Evolutionary conservation across 139 green algal species (phyloP).

Genomic region (Chlorella vulgaris): DNA sequence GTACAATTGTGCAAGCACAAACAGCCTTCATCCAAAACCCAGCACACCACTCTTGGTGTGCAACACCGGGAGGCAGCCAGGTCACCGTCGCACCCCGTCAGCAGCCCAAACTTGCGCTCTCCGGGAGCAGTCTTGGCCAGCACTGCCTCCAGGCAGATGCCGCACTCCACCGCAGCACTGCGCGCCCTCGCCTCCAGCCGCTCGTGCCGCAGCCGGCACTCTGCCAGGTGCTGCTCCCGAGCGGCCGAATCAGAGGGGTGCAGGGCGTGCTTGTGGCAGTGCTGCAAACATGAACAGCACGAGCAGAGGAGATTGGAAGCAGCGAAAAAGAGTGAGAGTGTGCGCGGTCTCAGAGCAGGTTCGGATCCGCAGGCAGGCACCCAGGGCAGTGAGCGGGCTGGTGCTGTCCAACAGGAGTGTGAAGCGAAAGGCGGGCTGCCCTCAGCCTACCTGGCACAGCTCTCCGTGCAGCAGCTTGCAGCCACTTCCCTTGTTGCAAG

Average conservation of each 20-base stretch:
- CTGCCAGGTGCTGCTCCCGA: constrained; percentile 44
- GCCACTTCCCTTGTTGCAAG: constrained; percentile 47
- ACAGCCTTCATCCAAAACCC: not conserved
- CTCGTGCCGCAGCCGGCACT: constrained; percentile 61
- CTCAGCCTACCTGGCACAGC: constrained; percentile 63
- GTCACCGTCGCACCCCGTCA: constrained; percentile 39
- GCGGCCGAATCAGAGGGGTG: constrained; percentile 60
- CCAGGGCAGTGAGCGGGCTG: too few species aligned
- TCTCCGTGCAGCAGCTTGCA: constrained; percentile 69
- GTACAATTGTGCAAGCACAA: too few species aligned
- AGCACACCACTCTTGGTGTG: not conserved
- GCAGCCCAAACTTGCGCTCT: constrained; percentile 78
- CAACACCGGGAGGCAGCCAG: not conserved
- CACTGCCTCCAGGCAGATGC: constrained; percentile 83
- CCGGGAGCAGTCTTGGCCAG: constrained; percentile 50
- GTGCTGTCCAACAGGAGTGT: too few species aligned
- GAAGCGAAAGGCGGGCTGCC: too few species aligned
- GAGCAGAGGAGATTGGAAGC: too few species aligned
- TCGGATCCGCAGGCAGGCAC: not conserved
- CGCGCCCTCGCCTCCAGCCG: constrained; percentile 48
- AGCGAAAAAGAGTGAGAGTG: too few species aligned
- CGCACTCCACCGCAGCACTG: constrained; percentile 66
- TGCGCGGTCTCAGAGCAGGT: too few species aligned
- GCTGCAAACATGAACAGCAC: too few species aligned
- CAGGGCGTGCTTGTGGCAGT: constrained; percentile 55